phyloP scores from a whole-genome alignment of 23 red algal species.

The Gracilariopsis chorda region DNA sequence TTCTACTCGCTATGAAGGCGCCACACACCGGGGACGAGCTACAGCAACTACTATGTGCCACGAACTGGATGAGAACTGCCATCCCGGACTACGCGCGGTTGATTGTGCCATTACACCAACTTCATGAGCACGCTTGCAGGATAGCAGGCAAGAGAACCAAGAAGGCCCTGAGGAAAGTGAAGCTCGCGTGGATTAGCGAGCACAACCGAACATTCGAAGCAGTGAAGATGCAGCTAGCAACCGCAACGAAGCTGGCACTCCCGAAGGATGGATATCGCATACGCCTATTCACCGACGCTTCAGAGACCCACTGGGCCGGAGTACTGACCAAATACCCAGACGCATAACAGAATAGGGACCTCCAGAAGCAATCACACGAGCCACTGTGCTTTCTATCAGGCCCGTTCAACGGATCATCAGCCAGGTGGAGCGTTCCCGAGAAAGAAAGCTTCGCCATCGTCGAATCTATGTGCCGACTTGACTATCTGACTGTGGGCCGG shows the following conservation, averaged over 20 bases:
- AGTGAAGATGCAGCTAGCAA: background rate
- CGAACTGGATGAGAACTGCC: slow-evolving; percentile 44
- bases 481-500: background rate
- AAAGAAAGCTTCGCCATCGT: slow-evolving; percentile 4
- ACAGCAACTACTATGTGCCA: slow-evolving; percentile 3
- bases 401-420: background rate
- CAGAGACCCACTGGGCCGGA: no score
- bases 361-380: no score
- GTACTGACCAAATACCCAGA: no score
- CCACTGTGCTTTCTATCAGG: background rate
- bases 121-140: background rate
- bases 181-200: no score
- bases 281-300: no score
- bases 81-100: background rate
- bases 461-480: background rate
- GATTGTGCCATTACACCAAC: background rate
- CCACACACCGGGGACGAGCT: background rate
- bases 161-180: no score
- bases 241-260: background rate
- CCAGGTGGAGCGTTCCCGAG: background rate
- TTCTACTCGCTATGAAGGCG: background rate
- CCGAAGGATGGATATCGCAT: background rate
- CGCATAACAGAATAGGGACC: no score
- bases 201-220: no score
- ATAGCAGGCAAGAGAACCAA: no score